phyloP scores from a whole-genome alignment of 106 monocot genomes.

The Phalaenopsis aphrodite region DNA sequence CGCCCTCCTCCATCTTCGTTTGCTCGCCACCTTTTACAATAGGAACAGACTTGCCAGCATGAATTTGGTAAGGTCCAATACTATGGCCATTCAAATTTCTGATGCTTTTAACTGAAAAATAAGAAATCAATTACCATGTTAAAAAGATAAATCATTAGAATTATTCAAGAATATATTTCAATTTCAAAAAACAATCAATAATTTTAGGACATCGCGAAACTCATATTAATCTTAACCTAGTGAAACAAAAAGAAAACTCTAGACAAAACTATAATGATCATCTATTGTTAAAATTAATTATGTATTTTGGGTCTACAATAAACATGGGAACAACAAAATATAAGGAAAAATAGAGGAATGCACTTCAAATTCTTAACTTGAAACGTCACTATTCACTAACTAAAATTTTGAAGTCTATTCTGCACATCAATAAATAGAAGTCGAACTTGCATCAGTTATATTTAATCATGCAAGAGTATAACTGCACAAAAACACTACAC shows the following conservation, averaged over 20 bases:
- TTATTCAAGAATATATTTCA: too few relatives aligned
- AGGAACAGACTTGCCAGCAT: slow-evolving; percentile 97
- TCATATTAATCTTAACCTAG: too few relatives aligned
- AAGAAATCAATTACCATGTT: neutral
- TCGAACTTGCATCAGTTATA: neutral
- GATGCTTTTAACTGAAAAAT: slow-evolving; percentile 79
- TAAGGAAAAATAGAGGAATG: neutral
- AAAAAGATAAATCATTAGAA: too few relatives aligned
- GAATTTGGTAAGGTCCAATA: slow-evolving; percentile 98
- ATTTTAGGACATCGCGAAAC: too few relatives aligned
- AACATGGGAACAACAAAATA: neutral
- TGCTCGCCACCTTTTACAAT: slow-evolving; percentile 98
- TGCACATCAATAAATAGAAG: too few relatives aligned
- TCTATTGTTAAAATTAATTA: too few relatives aligned
- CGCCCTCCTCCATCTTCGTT: slow-evolving; percentile 99
- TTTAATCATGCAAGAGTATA: neutral
- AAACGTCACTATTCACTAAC: neutral
- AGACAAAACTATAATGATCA: too few relatives aligned
- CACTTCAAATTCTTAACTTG: neutral
- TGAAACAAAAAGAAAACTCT: too few relatives aligned
- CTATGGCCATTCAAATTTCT: slow-evolving; percentile 97
- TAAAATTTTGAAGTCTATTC: too few relatives aligned
- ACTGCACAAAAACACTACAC: neutral
- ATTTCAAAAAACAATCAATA: too few relatives aligned
- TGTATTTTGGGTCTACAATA: neutral